phyloP scores from a whole-genome alignment of 768 basidiomycete genomes.

The Trametes cingulata region DNA sequence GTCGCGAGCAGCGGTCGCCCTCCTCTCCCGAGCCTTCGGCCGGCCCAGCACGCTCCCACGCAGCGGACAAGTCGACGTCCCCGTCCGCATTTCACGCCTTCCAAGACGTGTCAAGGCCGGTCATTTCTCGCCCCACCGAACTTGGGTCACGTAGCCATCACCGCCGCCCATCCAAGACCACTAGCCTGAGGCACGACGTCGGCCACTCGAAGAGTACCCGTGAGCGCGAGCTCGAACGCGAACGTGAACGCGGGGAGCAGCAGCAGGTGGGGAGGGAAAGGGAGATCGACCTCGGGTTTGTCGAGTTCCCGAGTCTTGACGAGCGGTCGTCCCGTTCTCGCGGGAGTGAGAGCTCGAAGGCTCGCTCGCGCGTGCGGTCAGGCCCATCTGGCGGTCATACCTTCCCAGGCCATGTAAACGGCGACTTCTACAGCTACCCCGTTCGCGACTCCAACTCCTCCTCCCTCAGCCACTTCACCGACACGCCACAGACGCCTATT shows the following conservation, averaged over 20 bases:
- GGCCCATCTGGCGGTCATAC: constrained; percentile 12
- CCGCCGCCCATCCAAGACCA: constrained; percentile 22
- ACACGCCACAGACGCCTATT: constrained; percentile 70
- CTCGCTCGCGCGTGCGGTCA: constrained; percentile 19
- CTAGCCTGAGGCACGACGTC: constrained; percentile 21
- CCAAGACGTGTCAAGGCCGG: constrained; percentile 22
- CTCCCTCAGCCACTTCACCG: constrained; percentile 61
- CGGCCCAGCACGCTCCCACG: constrained; percentile 10
- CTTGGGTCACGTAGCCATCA: constrained; percentile 15
- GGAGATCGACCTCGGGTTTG: constrained; percentile 13
- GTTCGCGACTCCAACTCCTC: constrained; percentile 67
- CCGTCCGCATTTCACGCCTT: constrained; percentile 26
- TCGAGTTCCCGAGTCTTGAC: constrained; percentile 19
- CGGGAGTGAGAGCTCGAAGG: constrained; percentile 8
- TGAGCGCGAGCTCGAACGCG: background rate
- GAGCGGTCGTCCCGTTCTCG: constrained; percentile 9
- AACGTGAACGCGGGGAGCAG: constrained; percentile 8
- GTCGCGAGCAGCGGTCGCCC: constrained; percentile 24
- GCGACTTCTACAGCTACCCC: constrained; percentile 32
- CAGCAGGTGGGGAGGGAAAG: background rate
- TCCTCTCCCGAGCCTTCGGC: constrained; percentile 18
- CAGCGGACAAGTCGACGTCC: constrained; percentile 18
- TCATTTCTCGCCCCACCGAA: constrained; percentile 22
- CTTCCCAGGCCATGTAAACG: constrained; percentile 8
- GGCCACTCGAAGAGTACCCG: constrained; percentile 14